Conservation (phyloP, 176 grass and related monocot species). For the Phragmites australis region DNA sequence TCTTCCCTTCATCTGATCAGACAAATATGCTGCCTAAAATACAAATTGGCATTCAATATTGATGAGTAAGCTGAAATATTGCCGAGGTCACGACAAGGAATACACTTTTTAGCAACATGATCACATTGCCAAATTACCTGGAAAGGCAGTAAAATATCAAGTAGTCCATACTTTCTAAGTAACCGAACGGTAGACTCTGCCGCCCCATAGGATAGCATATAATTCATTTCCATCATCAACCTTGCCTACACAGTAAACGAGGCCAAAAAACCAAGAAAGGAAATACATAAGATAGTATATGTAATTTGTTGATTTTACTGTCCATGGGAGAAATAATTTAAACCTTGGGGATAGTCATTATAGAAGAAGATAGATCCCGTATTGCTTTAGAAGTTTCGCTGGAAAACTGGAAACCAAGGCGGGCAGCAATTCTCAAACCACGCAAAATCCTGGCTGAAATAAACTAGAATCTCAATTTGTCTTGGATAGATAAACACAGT, state of each 20-base stretch:
- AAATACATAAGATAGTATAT: conserved; percentile 14
- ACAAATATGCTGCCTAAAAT: conserved; percentile 84
- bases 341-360: conserved; percentile 62
- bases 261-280: conserved; percentile 8
- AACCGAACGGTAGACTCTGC: conserved; percentile 67
- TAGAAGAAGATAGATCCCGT: conserved; percentile 56
- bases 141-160: conserved; percentile 83
- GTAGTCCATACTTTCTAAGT: conserved; percentile 76
- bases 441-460: conserved; percentile 92
- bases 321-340: conserved; percentile 5
- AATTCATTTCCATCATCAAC: conserved; percentile 81
- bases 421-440: conserved; percentile 87
- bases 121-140: conserved; percentile 55
- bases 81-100: conserved; percentile 5
- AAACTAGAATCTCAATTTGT: conserved; percentile 34
- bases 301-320: conserved; percentile 19
- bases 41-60: conserved; percentile 37
- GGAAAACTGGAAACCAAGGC: conserved; percentile 81
- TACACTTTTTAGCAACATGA: background rate
- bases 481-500: conserved; percentile 18
- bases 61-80: conserved; percentile 27
- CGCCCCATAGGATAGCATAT: conserved; percentile 82
- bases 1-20: conserved; percentile 55
- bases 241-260: conserved; percentile 53
- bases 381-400: conserved; percentile 68